These are phyloP conservation scores for Podila minutissima DNA, from an alignment of 192 early-diverging fungal species.

Conservation along the genomic window DNA sequence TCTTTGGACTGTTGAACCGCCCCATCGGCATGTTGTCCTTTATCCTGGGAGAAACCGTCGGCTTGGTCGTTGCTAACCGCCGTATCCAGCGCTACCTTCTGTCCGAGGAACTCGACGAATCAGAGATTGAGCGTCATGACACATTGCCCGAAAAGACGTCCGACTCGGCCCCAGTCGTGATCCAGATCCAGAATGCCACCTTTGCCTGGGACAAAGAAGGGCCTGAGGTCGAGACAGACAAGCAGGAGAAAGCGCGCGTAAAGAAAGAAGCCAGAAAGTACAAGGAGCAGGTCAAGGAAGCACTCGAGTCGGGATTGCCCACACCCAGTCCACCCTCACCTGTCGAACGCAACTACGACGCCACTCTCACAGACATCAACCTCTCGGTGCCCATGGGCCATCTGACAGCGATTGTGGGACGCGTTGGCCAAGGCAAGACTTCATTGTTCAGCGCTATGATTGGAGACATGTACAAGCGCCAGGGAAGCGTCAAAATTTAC, in stretches of 20 bases:
- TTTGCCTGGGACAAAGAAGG: slow-evolving; percentile 40
- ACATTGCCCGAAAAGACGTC: neutral
- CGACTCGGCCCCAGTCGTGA: neutral
- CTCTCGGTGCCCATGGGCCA: slow-evolving; percentile 28
- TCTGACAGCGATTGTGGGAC: slow-evolving; percentile 45
- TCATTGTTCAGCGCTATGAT: slow-evolving; percentile 63
- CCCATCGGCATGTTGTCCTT: slow-evolving; percentile 41
- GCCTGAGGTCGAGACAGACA: slow-evolving; percentile 22
- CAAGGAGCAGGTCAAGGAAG: slow-evolving; percentile 21
- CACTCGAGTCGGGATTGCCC: slow-evolving; percentile 21
- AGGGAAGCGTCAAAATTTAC: slow-evolving; percentile 71
- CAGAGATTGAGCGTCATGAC: neutral
- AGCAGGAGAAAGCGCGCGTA: slow-evolving; percentile 7
- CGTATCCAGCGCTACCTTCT: slow-evolving; percentile 41
- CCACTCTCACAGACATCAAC: slow-evolving; percentile 39
- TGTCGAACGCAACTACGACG: slow-evolving; percentile 19
- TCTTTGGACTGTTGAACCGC: slow-evolving; percentile 31
- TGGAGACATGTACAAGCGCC: slow-evolving; percentile 85
- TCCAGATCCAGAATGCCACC: slow-evolving; percentile 30
- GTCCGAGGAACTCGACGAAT: slow-evolving; percentile 17
- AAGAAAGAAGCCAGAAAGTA: slow-evolving; percentile 24
- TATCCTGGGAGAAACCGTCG: slow-evolving; percentile 13
- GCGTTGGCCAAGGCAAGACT: slow-evolving; percentile 62
- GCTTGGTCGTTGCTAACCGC: slow-evolving; percentile 8
- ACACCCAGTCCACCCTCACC: slow-evolving; percentile 9